Base-by-base conservation (phyloP, 176 grass and related monocot genomes). In the Oryza brachyantha region DNA sequence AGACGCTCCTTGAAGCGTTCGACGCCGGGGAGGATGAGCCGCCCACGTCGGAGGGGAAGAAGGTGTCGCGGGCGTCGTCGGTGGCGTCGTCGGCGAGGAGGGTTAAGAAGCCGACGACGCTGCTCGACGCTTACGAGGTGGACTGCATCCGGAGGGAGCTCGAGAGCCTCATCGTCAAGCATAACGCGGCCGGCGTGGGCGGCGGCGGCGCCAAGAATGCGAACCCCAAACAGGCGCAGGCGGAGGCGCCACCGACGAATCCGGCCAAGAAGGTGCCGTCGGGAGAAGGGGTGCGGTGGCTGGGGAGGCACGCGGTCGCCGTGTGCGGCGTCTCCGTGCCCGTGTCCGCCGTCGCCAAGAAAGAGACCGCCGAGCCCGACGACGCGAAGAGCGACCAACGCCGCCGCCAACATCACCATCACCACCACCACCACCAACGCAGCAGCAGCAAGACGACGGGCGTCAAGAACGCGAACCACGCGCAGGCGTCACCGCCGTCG, bases 111-210 rank as follows among this genome's bases (percentile, higher is more conserved):
- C 71, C 59, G 58, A 69, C 82, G 73, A 82, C 87, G 37, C 90
- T 97, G 38, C 93, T 97, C n/a, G 93, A 97, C 79, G 66, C 87
- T 55, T 97, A 90, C 80, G 90, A 93, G 87, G 70, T 93, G 61
- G 90, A 86, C 43, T 82, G 90, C 87, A 93, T 97, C 79, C 87
- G 87, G 13, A 68, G 57, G 35, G 85, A 93, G 76, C 79, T 93
- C 13, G 83, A 93, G 72, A 73, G 87, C 2, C 74, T 90, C 54
- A 68, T 89, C 75, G 52, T 76, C 61, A 66, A 45, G 29, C 48
- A 78, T 11, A 81, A 46, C 74, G 29, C 38, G 63, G 25, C 5
- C 3, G 12, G 8, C n/a, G 0, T 36, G 35, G 35, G 35, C 35
- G 31, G 31, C 31, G 31, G 31, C 31, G 35, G 35, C 35, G 35